A percentile compares a stretch with the other conserved stretches of the same genome.
phyloP scores from a whole-genome alignment of 345 rosid genomes.

The Populus tremula region DNA sequence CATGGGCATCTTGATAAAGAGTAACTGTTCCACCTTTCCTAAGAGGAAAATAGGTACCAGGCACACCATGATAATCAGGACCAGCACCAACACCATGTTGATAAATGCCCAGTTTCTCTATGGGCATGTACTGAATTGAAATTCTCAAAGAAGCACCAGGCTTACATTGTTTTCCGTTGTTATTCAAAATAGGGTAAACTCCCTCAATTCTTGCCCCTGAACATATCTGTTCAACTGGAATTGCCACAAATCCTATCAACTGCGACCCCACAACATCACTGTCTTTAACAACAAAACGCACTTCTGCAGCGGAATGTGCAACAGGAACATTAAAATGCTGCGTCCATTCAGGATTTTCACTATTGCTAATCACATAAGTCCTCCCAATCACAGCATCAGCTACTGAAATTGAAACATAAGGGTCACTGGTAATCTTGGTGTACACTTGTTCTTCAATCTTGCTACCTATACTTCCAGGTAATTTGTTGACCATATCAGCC shows the following conservation, averaged over 20 bases:
- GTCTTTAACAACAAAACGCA: constrained; percentile 82
- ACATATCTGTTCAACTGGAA: constrained; percentile 70
- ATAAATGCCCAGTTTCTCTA: constrained; percentile 60
- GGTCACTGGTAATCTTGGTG: constrained; percentile 79
- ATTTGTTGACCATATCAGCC: constrained; percentile 59
- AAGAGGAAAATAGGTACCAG: constrained; percentile 91
- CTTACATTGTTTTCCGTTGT: constrained; percentile 70
- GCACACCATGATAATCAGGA: constrained; percentile 78
- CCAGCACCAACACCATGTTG: constrained; percentile 84
- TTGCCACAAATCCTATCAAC: constrained; percentile 71
- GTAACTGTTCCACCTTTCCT: constrained; percentile 77
- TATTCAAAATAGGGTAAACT: constrained; percentile 51
- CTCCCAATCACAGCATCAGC: constrained; percentile 68
- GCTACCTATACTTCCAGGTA: constrained; percentile 39
- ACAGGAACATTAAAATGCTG: constrained; percentile 88
- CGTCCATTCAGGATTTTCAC: constrained; percentile 79
- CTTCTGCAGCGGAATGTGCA: constrained; percentile 83
- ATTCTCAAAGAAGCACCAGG: constrained; percentile 67
- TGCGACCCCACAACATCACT: constrained; percentile 88
- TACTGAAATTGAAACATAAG: constrained; percentile 72
- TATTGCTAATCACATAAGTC: constrained; percentile 82
- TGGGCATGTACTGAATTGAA: constrained; percentile 75
- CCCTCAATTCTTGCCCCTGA: constrained; percentile 66
- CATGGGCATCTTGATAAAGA: constrained; percentile 96
- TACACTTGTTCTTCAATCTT: constrained; percentile 53